Conservation (phyloP, 2,329 filamentous ascomycete species). For the Cylindrodendrum hubeiense region DNA sequence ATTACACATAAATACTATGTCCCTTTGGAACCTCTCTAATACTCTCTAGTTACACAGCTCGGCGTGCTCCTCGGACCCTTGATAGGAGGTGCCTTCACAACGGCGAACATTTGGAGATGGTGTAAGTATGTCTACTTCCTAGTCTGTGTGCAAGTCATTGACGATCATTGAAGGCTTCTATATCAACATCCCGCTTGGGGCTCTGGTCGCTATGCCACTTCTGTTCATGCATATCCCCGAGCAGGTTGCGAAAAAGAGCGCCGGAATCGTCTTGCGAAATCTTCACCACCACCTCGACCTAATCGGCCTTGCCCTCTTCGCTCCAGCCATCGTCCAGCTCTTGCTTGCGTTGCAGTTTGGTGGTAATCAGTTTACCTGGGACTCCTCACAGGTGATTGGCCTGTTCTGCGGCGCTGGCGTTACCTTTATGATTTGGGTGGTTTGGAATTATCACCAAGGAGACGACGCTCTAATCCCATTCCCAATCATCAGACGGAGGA, state of each 20-base stretch:
- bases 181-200: constrained; percentile 60
- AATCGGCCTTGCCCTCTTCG: constrained; percentile 57
- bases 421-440: constrained; percentile 49
- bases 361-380: constrained; percentile 49
- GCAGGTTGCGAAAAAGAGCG: constrained; percentile 50
- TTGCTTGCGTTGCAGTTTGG: constrained; percentile 61
- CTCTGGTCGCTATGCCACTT: constrained; percentile 49
- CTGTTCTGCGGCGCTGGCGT: constrained; percentile 53
- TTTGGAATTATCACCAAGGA: constrained; percentile 55
- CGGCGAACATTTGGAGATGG: constrained; percentile 49
- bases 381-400: constrained; percentile 53
- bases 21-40: not conserved
- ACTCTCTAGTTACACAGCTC: constrained; percentile 37
- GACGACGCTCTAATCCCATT: constrained; percentile 62
- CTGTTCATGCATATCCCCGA: constrained; percentile 53
- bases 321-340: constrained; percentile 55
- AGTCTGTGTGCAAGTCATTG: too few species aligned
- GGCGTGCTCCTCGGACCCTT: constrained; percentile 43
- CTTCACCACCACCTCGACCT: constrained; percentile 53
- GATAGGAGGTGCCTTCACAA: constrained; percentile 46
- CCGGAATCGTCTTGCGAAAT: constrained; percentile 35
- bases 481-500: constrained; percentile 54
- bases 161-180: constrained; percentile 53
- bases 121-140: constrained; percentile 34
- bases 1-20: too few species aligned